Percentiles rank a stretch among this genome's conserved stretches.
Evolutionary conservation across 116 monocot genomes (phyloP).

Genomic region (Iris pallida): DNA sequence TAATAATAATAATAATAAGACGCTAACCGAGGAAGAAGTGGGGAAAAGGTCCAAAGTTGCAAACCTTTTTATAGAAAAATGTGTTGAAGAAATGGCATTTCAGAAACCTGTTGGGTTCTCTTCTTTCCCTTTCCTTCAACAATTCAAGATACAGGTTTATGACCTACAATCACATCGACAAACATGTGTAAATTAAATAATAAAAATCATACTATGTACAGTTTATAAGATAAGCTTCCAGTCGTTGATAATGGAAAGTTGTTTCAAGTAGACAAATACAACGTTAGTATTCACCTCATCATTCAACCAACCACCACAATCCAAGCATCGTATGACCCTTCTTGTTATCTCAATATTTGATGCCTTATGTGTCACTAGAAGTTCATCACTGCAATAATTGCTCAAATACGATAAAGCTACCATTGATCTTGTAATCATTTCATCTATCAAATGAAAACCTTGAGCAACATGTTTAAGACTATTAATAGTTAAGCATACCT

Average conservation of each 20-base stretch:
- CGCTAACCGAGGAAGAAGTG: no score
- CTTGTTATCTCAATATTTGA: constrained; percentile 43
- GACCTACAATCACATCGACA: constrained; percentile 14
- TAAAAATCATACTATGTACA: not conserved
- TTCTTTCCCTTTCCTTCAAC: constrained; percentile 43
- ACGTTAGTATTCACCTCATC: constrained; percentile 29
- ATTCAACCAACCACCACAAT: constrained; percentile 32
- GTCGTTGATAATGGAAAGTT: not conserved
- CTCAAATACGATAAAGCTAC: no score
- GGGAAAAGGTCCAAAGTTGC: no score
- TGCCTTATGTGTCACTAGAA: constrained; percentile 23
- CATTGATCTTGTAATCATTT: no score
- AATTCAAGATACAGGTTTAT: constrained; percentile 46
- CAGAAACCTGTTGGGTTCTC: constrained; percentile 36
- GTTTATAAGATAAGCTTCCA: not conserved
- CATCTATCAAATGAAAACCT: not conserved
- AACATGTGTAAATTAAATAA: constrained; percentile 1
- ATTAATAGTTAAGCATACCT: constrained; percentile 15
- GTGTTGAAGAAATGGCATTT: constrained; percentile 10
- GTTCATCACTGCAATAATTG: constrained; percentile 20
- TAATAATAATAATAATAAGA: no score
- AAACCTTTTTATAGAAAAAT: constrained; percentile 49
- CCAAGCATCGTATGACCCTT: constrained; percentile 38
- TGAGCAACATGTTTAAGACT: not conserved
- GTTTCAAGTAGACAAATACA: not conserved